Percentiles rank a stretch among this genome's conserved stretches.
These are phyloP conservation scores for Zalerion maritima DNA, from an alignment of 495 filamentous ascomycete genomes.

Conservation along the genomic window DNA sequence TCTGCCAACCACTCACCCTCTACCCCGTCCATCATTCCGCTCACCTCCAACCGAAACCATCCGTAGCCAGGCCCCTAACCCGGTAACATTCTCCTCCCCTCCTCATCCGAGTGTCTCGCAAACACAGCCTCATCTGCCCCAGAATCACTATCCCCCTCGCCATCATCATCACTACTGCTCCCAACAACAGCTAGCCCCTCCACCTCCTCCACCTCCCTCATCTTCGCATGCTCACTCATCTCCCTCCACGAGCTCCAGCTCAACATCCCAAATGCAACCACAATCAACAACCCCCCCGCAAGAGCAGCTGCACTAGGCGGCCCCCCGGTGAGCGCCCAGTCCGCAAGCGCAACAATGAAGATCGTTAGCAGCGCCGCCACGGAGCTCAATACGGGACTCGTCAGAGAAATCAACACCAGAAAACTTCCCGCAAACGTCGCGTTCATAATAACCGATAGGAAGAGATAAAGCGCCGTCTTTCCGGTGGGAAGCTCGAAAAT, in stretches of 20 bases:
- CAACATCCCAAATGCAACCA: slow-evolving; percentile 68
- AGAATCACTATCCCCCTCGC: too few species aligned
- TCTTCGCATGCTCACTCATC: slow-evolving; percentile 68
- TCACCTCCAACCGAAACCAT: too few species aligned
- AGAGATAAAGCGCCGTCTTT: slow-evolving; percentile 60
- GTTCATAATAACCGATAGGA: slow-evolving; percentile 70
- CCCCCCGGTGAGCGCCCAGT: slow-evolving; percentile 69
- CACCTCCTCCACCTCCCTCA: slow-evolving; percentile 37
- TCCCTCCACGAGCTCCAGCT: slow-evolving; percentile 87
- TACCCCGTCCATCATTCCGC: too few species aligned
- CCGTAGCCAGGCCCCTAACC: too few species aligned
- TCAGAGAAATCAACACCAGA: slow-evolving; percentile 80
- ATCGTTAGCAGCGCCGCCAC: slow-evolving; percentile 91
- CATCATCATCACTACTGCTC: slow-evolving; percentile 24
- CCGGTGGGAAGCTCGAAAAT: slow-evolving; percentile 67
- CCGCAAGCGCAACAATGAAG: slow-evolving; percentile 83
- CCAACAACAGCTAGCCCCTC: slow-evolving; percentile 13
- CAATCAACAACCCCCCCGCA: slow-evolving; percentile 71
- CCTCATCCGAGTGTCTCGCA: too few species aligned
- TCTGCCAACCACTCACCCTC: too few species aligned
- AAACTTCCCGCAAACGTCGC: slow-evolving; percentile 87
- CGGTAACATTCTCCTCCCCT: too few species aligned
- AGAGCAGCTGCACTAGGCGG: slow-evolving; percentile 61
- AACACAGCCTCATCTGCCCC: too few species aligned
- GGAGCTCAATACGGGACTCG: slow-evolving; percentile 77